phyloP scores from a whole-genome alignment of 2,329 filamentous ascomycete species.

The Verticillium tricorpus region DNA sequence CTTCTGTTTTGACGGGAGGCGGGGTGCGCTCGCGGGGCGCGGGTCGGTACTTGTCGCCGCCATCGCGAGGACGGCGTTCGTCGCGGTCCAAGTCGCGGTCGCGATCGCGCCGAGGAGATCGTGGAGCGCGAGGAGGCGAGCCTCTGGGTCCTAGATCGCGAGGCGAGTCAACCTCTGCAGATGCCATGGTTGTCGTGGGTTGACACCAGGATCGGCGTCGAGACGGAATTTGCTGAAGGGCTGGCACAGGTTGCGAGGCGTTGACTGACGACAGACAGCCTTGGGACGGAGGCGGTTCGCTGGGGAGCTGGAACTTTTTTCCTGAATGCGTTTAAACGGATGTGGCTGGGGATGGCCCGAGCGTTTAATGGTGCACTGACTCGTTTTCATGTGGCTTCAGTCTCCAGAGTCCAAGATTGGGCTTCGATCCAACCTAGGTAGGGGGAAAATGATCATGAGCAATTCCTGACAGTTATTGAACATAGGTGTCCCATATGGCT shows the following conservation, averaged over 20 bases:
- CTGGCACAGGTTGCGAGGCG: not conserved
- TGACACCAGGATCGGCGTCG: not conserved
- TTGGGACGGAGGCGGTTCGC: not conserved
- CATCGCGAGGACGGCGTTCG: conserved; percentile 26
- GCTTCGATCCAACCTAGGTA: too few species aligned
- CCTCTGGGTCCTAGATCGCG: conserved; percentile 9
- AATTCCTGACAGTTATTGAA: too few species aligned
- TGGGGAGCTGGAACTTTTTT: not conserved
- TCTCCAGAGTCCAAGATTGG: too few species aligned
- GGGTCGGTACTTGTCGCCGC: conserved; percentile 46
- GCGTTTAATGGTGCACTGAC: not conserved
- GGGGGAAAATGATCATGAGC: too few species aligned
- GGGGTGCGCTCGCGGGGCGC: conserved; percentile 25
- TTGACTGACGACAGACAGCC: not conserved
- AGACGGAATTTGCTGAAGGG: not conserved
- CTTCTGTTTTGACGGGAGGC: conserved; percentile 55
- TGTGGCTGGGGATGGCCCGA: not conserved
- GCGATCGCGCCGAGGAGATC: conserved; percentile 12
- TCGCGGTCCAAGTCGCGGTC: conserved; percentile 14
- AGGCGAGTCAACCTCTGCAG: conserved; percentile 37
- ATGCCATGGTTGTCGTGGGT: conserved; percentile 33
- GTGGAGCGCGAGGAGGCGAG: not conserved
- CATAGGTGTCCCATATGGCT: too few species aligned
- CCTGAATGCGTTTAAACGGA: not conserved
- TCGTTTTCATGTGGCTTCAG: not conserved